Evolutionary conservation across 2,329 filamentous ascomycete genomes (phyloP), one percentile per base, ranked within the genome.

Genomic region (Fusarium temperatum): DNA sequence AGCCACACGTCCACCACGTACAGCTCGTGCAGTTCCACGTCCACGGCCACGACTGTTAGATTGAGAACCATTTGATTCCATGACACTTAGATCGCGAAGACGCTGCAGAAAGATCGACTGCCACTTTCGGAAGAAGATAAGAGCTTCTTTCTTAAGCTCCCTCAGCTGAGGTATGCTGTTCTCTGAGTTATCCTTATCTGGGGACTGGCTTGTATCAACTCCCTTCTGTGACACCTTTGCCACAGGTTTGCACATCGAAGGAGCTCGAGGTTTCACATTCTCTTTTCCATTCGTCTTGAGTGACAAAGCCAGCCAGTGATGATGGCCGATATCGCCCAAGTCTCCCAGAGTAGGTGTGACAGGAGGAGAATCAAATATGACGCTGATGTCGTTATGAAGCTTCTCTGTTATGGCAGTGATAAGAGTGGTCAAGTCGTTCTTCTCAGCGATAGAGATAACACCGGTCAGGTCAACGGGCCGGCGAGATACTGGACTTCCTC

Each of bases 101-200:
- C 95, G 89, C 64, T 89, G 87, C 45, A 94, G 84, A 15, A 98
- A 89, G 18, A 86, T 85, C 11, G 90, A 87, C 77, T 94, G 89
- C 96, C 96, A 98, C 73, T 94, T 92, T 66, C 93, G 90, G 79
- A 96, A 97, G 79, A 92, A 91, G 12, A 87, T 84, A 10, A 97
- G 80, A 4, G 91, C 88, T 61, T 92, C 91, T 71, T 89, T 90
- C 83, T 91, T 95, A 76, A 95, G 82, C 76, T 94, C 91, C 65
- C 87, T 83, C 70, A 92, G 86, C 65, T 86, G 82, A 9, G 84
- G 82, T 39, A 82, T 83, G 63, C 85, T 83, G 28, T 80, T 73
- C 42, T 80, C 79, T 22, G 81, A 70, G 48, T 81, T 80, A 41
- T 82, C 78, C 41, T 82, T 81, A 24, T 80, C 76, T 30, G 78